Conservation (phyloP, 2,329 filamentous ascomycete genomes). For the Alternaria alternata region DNA sequence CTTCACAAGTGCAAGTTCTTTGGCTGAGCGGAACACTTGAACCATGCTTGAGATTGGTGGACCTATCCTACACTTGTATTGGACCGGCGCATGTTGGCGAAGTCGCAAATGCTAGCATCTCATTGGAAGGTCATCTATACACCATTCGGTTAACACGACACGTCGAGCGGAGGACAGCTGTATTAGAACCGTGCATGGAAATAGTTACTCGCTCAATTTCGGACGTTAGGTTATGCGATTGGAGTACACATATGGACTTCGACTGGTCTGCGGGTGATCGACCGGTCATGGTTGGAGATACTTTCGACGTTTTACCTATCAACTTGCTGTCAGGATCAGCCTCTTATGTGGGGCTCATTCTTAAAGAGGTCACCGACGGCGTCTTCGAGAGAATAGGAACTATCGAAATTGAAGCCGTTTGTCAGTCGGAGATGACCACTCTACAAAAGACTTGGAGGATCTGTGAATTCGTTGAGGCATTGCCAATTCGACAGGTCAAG, state of each 20-base stretch:
- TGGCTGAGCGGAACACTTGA: neutral
- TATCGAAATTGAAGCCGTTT: no score
- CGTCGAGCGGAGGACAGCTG: no score
- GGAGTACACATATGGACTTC: neutral
- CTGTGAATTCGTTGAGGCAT: no score
- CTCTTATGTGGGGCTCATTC: neutral
- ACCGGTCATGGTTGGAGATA: neutral
- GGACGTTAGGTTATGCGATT: fast-evolving
- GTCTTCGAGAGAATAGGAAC: neutral
- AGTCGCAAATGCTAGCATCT: neutral
- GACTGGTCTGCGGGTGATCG: neutral
- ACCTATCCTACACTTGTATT: neutral
- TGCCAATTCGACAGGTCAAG: no score
- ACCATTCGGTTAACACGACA: neutral
- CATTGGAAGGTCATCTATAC: neutral
- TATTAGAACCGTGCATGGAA: no score
- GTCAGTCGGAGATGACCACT: no score
- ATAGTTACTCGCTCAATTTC: neutral
- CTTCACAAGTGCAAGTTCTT: fast-evolving
- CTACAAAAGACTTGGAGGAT: fast-evolving
- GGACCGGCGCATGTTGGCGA: neutral
- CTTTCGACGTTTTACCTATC: neutral
- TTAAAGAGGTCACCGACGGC: neutral
- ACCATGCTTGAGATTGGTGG: neutral
- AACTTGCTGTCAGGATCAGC: neutral